Conservation (phyloP, 2,329 filamentous ascomycete genomes). For the Neocucurbitaria cava region DNA sequence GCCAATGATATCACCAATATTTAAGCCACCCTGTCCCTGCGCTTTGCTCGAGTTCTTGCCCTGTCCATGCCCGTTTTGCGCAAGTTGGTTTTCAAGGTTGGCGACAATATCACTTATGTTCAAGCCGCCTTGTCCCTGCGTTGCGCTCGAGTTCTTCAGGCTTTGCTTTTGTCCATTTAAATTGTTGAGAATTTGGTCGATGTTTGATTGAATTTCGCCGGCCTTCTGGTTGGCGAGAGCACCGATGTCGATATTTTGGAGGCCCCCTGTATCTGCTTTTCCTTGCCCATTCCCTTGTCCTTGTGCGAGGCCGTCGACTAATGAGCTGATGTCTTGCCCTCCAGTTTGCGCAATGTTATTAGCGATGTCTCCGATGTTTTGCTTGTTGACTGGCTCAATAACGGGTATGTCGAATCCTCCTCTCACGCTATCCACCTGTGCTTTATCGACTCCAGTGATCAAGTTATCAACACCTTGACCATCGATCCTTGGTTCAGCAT, state of each 20-base stretch:
- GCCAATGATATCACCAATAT: constrained; percentile 9
- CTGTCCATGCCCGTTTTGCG: constrained; percentile 14
- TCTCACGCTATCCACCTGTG: constrained; percentile 16
- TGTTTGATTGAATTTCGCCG: constrained; percentile 16
- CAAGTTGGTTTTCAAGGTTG: constrained; percentile 13
- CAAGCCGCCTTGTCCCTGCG: constrained; percentile 10
- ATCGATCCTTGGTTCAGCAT: constrained; percentile 27
- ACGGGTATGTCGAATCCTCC: constrained; percentile 17
- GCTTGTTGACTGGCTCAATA: constrained; percentile 10
- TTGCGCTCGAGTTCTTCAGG: constrained; percentile 13
- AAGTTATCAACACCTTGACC: constrained; percentile 36
- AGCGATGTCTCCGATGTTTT: constrained; percentile 16
- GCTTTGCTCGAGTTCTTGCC: constrained; percentile 14
- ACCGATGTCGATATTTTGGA: constrained; percentile 15
- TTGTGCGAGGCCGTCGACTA: constrained; percentile 24
- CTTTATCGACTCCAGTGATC: constrained; percentile 29
- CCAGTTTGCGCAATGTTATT: constrained; percentile 21
- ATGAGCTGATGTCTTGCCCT: constrained; percentile 25
- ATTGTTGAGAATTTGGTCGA: constrained; percentile 18
- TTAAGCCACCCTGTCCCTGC: constrained; percentile 11
- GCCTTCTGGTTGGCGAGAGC: constrained; percentile 27
- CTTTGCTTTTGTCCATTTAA: constrained; percentile 19
- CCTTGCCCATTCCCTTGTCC: constrained; percentile 15
- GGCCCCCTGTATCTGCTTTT: constrained; percentile 11
- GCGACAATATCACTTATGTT: constrained; percentile 11